Evolutionary conservation across 2,329 filamentous ascomycete species (phyloP).

Genomic region (Arthrobotrys musiformis): DNA sequence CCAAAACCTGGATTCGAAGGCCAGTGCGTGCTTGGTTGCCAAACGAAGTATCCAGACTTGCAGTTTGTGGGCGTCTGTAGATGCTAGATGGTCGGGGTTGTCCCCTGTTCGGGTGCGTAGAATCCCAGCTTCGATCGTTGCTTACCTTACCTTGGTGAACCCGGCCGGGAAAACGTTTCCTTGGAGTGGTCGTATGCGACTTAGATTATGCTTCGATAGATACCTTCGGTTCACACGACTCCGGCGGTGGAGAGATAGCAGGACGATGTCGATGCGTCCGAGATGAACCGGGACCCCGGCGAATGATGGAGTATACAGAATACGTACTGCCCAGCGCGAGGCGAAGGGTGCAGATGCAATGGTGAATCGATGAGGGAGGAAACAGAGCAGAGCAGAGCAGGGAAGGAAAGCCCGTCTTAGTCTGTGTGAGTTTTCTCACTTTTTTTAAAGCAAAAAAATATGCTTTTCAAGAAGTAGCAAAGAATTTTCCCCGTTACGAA

Average conservation of each 20-base stretch:
- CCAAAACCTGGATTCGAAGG: conserved; percentile 17
- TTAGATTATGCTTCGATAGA: conserved; percentile 29
- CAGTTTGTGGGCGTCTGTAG: conserved; percentile 47
- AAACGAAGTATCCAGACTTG: conserved; percentile 27
- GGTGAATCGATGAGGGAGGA: conserved; percentile 13
- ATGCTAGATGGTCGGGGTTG: conserved; percentile 44
- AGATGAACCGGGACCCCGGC: conserved; percentile 28
- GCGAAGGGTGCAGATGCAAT: conserved; percentile 3
- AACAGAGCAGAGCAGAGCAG: conserved; percentile 17
- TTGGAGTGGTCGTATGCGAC: conserved; percentile 44
- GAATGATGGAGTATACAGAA: conserved; percentile 43
- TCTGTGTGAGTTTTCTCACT: conserved; percentile 39
- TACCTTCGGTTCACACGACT: conserved; percentile 33
- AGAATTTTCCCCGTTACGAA: conserved; percentile 29
- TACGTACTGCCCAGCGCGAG: conserved; percentile 12
- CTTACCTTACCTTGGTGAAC: conserved; percentile 55
- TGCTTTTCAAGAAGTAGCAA: conserved; percentile 22
- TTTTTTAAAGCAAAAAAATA: conserved; percentile 37
- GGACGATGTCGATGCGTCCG: conserved; percentile 38
- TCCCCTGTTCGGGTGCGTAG: conserved; percentile 54
- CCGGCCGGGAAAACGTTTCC: conserved; percentile 42
- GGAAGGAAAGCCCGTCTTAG: conserved; percentile 1
- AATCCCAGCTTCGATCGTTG: conserved; percentile 54
- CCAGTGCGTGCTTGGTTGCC: conserved; percentile 16
- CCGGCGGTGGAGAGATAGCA: conserved; percentile 3